These are phyloP conservation scores for Prunus mongolica DNA, from an alignment of 306 rosid genomes.

Conservation along the genomic window DNA sequence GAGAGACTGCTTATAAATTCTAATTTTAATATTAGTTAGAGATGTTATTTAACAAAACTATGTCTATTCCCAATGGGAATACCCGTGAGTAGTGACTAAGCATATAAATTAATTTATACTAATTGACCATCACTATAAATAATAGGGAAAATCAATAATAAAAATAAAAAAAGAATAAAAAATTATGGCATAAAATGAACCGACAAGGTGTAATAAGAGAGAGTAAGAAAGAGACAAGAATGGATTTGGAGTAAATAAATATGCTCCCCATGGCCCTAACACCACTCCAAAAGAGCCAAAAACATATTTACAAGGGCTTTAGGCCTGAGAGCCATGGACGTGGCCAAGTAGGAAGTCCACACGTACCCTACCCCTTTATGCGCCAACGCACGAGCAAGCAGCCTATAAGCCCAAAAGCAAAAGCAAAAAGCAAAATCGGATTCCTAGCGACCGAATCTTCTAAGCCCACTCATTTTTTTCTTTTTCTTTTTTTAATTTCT, in stretches of 20 bases:
- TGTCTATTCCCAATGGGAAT: not conserved
- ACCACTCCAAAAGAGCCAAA: slow-evolving; percentile 15
- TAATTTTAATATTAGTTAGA: too few relatives aligned
- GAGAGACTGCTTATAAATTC: too few relatives aligned
- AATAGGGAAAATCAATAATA: not conserved
- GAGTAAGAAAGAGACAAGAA: slow-evolving; percentile 6
- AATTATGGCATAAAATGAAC: not conserved
- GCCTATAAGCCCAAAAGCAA: slow-evolving; percentile 19
- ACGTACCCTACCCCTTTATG: not conserved
- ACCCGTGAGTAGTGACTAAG: not conserved
- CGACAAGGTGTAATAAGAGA: slow-evolving; percentile 11
- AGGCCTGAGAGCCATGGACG: not conserved
- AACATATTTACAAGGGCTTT: not conserved
- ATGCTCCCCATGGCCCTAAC: slow-evolving; percentile 52
- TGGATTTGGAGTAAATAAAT: slow-evolving; percentile 17
- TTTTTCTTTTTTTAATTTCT: not conserved
- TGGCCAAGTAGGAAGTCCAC: slow-evolving; percentile 11
- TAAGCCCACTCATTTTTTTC: slow-evolving; percentile 17
- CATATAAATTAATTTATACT: not conserved
- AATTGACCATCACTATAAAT: not conserved
- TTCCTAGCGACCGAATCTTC: slow-evolving; percentile 38
- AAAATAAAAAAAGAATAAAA: not conserved
- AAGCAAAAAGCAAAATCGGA: slow-evolving; percentile 37
- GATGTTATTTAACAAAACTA: not conserved
- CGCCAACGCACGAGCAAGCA: slow-evolving; percentile 25